phyloP scores from a whole-genome alignment of 1,284 basidiomycete species.

The Mycena sp. region DNA sequence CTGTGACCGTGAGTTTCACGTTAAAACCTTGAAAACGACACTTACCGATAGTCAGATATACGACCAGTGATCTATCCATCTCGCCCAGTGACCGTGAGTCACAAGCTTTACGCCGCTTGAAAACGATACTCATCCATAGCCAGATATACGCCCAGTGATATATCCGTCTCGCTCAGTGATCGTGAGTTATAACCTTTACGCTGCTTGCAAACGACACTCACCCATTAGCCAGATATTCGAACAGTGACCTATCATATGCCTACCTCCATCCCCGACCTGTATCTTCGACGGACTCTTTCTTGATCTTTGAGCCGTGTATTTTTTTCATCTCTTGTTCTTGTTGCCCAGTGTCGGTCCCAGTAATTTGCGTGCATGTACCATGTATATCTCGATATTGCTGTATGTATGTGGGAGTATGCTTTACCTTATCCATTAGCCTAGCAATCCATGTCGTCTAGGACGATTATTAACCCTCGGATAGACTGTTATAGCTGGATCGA shows the following conservation, averaged over 20 bases:
- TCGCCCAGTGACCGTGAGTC: too few relatives aligned
- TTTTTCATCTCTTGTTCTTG: background rate
- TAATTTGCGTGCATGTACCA: background rate
- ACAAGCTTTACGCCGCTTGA: too few relatives aligned
- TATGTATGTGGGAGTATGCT: constrained; percentile 9
- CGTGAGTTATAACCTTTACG: background rate
- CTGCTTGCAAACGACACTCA: background rate
- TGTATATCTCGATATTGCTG: constrained; percentile 4
- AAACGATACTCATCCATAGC: constrained; percentile 1
- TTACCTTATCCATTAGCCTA: constrained; percentile 19
- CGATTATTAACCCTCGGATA: constrained; percentile 4
- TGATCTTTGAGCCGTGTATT: constrained; percentile 10
- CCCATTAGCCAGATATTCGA: background rate
- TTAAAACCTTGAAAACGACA: background rate
- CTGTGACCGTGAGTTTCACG: background rate
- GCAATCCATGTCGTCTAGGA: constrained; percentile 20
- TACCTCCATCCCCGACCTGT: background rate
- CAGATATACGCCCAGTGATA: constrained; percentile 5
- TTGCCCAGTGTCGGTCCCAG: background rate
- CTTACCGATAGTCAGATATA: constrained; percentile 11
- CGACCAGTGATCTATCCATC: background rate
- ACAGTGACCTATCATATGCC: background rate
- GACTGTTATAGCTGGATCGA: background rate
- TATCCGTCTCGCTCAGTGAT: background rate
- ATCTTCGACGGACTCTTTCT: constrained; percentile 7